phyloP scores from a whole-genome alignment of 257 asterid genomes.

The Pogostemon cablin region DNA sequence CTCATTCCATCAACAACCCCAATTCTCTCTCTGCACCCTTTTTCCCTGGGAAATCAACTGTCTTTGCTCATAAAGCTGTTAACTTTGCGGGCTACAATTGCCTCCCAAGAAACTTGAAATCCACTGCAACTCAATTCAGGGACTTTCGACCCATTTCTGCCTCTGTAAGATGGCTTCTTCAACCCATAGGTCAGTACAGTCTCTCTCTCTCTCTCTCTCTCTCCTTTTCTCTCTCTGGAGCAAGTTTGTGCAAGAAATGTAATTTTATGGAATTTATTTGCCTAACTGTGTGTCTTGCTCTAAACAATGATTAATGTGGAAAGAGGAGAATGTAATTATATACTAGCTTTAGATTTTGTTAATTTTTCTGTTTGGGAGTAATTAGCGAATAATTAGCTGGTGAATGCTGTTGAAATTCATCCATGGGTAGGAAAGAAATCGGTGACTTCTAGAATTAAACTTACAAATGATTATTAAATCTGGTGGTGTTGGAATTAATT shows the following conservation, averaged over 20 bases:
- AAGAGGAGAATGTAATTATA: constrained; percentile 5
- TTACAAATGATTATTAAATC: no score
- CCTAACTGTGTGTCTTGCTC: background rate
- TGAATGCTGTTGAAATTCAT: no score
- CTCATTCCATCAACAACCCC: constrained; percentile 30
- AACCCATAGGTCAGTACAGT: constrained; percentile 59
- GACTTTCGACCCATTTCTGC: constrained; percentile 38
- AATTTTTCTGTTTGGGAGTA: no score
- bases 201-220: background rate
- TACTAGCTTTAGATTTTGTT: background rate
- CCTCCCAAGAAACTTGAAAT: constrained; percentile 50
- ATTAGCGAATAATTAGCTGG: no score
- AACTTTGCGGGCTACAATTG: constrained; percentile 53
- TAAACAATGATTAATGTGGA: constrained; percentile 4
- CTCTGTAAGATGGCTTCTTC: constrained; percentile 75
- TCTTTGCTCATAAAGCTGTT: constrained; percentile 35
- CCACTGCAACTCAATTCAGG: constrained; percentile 43
- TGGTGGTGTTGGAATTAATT: background rate
- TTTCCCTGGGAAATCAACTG: constrained; percentile 35
- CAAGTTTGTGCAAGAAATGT: background rate
- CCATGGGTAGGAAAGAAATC: no score
- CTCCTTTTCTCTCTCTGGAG: background rate
- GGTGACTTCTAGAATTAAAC: no score
- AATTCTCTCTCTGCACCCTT: constrained; percentile 36
- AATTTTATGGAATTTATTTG: background rate